These are phyloP conservation scores for Colletotrichum sp. DNA, from an alignment of 2,329 filamentous ascomycete species.

Conservation along the genomic window DNA sequence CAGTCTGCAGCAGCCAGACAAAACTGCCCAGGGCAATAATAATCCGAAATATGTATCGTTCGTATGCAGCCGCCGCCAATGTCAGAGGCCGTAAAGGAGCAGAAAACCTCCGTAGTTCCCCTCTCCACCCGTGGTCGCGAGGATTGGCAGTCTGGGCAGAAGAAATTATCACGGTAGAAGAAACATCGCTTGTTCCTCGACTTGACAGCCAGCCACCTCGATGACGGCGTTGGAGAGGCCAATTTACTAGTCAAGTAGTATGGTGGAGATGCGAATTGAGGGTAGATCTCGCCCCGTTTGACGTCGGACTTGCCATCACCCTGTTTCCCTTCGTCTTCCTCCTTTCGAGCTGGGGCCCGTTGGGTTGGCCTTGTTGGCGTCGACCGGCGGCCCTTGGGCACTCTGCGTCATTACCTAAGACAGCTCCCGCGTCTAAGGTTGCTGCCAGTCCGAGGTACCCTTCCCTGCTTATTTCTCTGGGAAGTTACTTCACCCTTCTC, in stretches of 20 bases:
- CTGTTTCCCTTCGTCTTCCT: neutral
- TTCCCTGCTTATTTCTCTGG: neutral
- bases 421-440: neutral
- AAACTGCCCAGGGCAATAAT: neutral
- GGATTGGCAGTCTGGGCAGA: neutral
- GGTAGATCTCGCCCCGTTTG: slow-evolving; percentile 1
- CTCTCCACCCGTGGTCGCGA: neutral
- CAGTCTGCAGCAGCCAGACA: neutral
- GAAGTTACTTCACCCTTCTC: neutral
- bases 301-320: neutral
- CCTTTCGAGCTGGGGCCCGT: neutral
- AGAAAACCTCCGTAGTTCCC: neutral
- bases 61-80: neutral
- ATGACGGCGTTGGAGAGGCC: neutral
- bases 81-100: neutral
- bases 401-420: neutral
- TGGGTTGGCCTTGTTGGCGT: neutral
- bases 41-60: neutral
- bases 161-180: neutral
- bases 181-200: neutral
- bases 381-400: neutral
- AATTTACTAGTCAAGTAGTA: neutral
- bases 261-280: neutral
- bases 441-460: neutral
- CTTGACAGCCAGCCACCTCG: neutral